Base-by-base conservation (phyloP, 139 green algal genomes). In the Micromonas commoda region DNA sequence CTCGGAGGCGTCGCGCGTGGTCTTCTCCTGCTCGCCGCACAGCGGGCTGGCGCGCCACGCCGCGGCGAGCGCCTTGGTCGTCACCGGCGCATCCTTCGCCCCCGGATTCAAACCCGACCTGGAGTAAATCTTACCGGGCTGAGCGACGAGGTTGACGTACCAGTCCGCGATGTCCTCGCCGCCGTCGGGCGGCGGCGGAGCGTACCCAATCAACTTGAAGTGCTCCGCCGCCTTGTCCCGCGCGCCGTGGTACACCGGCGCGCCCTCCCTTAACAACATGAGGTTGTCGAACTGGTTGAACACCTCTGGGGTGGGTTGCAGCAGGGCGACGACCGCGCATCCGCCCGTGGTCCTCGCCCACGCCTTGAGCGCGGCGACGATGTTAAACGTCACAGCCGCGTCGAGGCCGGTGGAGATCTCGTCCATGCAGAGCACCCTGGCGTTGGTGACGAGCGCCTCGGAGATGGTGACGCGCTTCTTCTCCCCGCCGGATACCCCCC, bases 301-400 rank as follows among this genome's bases (percentile, higher is more conserved):
- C 3, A 79, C 80, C 83, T 95, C 91, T 20, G 90, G 90, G 0
- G 88, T 82, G 0, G 91, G 90, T 86, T 96, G 92, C 73, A 95
- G 86, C 65, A 96, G 88, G 16, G 77, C 86, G 32, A 92, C 81
- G 61, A 94, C 45, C 3, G 80, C 81, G 31, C 89, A 95, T 82
- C 74, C 45, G 82, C 78, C 29, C 74, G 57, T 38, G 2, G 16
- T 71, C 52, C 31, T 38, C 34, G 54, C 57, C 26, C 23, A 73
- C 37, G 68, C 31, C 6, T 24, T 28, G 33, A 84, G 53, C 24
- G 29, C 73, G 31, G 76, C 73, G 34, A 80, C 64, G 51, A 82
- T 77, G 35, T 84, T 70, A 45, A 86, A 93, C 26, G 91, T 88
- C 28, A 91, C 96, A 51, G 89, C 86, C 4, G 79, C 83, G 77